Percentiles rank a stretch among this genome's conserved stretches.
Evolutionary conservation across 2,329 filamentous ascomycete genomes (phyloP).

Genomic region (Aspergillus nomiae): DNA sequence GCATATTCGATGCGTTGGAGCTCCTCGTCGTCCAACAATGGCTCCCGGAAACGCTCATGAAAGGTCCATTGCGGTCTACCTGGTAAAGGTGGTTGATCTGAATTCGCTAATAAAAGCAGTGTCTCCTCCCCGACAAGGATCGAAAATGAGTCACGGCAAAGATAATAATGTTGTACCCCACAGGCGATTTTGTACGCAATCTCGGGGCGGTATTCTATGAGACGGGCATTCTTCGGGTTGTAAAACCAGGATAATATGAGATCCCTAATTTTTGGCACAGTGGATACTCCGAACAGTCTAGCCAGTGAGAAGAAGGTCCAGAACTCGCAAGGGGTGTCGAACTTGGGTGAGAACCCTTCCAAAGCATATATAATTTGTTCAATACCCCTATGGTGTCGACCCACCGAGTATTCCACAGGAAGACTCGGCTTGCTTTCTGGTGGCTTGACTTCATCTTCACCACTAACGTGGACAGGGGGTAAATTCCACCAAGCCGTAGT

Average conservation of each 20-base stretch:
- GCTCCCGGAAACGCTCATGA: slow-evolving; percentile 51
- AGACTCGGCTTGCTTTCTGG: slow-evolving; percentile 11
- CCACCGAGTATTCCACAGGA: slow-evolving; percentile 61
- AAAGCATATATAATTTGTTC: slow-evolving; percentile 63
- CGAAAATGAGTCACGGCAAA: slow-evolving; percentile 54
- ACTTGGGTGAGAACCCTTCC: slow-evolving; percentile 53
- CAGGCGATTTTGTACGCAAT: slow-evolving; percentile 60
- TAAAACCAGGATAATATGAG: slow-evolving; percentile 62
- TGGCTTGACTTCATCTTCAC: slow-evolving; percentile 49
- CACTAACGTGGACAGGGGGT: slow-evolving; percentile 45
- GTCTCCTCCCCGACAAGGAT: slow-evolving; percentile 67
- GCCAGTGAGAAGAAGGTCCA: slow-evolving; percentile 68
- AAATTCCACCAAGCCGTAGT: slow-evolving; percentile 38
- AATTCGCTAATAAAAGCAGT: slow-evolving; percentile 42
- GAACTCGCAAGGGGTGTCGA: slow-evolving; percentile 67
- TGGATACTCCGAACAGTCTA: slow-evolving; percentile 55
- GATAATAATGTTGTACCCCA: slow-evolving; percentile 34
- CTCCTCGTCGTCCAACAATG: slow-evolving; percentile 55
- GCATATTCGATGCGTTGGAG: slow-evolving; percentile 62
- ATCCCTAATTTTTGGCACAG: slow-evolving; percentile 41
- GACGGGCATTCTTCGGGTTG: slow-evolving; percentile 54
- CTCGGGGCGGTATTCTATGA: slow-evolving; percentile 67
- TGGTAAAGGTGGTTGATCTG: slow-evolving; percentile 10
- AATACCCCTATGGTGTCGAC: slow-evolving; percentile 65
- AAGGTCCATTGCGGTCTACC: slow-evolving; percentile 32